Conservation (phyloP, 2,329 filamentous ascomycete genomes). For the Xylaria multiplex region DNA sequence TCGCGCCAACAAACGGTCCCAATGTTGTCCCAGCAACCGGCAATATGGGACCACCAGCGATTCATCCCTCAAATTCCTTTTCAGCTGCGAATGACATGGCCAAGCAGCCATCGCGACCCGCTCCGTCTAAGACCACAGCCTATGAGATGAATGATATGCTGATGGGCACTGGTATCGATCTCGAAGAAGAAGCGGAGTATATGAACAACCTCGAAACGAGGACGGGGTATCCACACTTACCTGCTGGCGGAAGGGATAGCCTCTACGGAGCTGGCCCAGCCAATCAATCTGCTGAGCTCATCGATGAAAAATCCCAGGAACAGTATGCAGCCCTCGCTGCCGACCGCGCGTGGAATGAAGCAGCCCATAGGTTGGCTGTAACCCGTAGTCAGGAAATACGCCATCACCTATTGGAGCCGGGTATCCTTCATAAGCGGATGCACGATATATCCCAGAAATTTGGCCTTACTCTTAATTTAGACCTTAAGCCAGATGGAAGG, state of each 20-base stretch:
- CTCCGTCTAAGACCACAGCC: constrained; percentile 68
- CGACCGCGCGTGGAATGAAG: constrained; percentile 72
- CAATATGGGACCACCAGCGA: constrained; percentile 49
- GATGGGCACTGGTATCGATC: constrained; percentile 84
- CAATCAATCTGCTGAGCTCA: constrained; percentile 67
- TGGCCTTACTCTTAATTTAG: constrained; percentile 65
- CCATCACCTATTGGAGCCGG: constrained; percentile 77
- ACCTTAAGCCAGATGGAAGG: constrained; percentile 58
- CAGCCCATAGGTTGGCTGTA: constrained; percentile 69
- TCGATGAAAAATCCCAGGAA: constrained; percentile 63
- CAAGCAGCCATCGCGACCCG: constrained; percentile 68
- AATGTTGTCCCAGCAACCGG: constrained; percentile 39
- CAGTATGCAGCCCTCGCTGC: constrained; percentile 73
- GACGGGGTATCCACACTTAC: constrained; percentile 65
- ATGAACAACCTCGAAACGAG: constrained; percentile 71
- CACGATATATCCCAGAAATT: constrained; percentile 68
- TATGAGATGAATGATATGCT: constrained; percentile 87
- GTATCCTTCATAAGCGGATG: constrained; percentile 66
- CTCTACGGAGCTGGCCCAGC: constrained; percentile 74
- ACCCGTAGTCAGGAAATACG: constrained; percentile 74
- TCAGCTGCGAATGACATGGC: constrained; percentile 46
- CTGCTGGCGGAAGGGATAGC: constrained; percentile 63
- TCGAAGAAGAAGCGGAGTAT: constrained; percentile 86
- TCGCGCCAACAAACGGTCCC: constrained; percentile 40
- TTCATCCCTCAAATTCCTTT: constrained; percentile 42